Conservation (phyloP, 495 filamentous ascomycete genomes). For the Friedmanniomyces endolithicus region DNA sequence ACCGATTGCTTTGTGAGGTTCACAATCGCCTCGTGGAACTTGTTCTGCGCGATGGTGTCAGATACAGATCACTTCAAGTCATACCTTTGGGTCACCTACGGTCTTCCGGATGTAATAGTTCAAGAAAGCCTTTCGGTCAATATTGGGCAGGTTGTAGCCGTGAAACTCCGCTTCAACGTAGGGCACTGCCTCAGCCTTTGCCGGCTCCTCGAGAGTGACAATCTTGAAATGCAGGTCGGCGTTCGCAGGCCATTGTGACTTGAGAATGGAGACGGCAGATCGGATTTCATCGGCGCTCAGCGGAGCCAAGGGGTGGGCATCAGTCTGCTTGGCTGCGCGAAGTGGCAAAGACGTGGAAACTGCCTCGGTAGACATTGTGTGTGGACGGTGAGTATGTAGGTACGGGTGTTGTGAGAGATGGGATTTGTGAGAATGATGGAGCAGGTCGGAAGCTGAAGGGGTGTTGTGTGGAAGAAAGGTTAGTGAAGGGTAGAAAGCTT, state of each 20-base stretch:
- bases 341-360: conserved; percentile 8
- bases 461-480: no score
- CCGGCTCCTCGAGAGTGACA: conserved; percentile 53
- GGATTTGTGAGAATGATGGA: background rate
- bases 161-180: conserved; percentile 38
- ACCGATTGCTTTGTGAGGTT: conserved; percentile 41
- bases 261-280: conserved; percentile 33
- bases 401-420: background rate
- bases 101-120: conserved; percentile 54
- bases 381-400: background rate
- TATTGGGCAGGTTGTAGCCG: conserved; percentile 27
- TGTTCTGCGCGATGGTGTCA: conserved; percentile 35
- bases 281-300: conserved; percentile 46
- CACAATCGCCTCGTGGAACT: conserved; percentile 55
- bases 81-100: conserved; percentile 28
- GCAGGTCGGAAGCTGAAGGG: no score
- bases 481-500: no score
- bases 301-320: conserved; percentile 46
- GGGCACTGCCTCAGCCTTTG: conserved; percentile 45
- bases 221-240: conserved; percentile 51
- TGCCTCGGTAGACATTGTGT: conserved; percentile 8
- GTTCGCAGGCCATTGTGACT: conserved; percentile 37
- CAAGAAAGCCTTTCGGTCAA: conserved; percentile 44
- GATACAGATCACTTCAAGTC: background rate
- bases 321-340: conserved; percentile 7